Conservation (phyloP, 768 basidiomycete genomes). For the Kockovaella imperatae region DNA sequence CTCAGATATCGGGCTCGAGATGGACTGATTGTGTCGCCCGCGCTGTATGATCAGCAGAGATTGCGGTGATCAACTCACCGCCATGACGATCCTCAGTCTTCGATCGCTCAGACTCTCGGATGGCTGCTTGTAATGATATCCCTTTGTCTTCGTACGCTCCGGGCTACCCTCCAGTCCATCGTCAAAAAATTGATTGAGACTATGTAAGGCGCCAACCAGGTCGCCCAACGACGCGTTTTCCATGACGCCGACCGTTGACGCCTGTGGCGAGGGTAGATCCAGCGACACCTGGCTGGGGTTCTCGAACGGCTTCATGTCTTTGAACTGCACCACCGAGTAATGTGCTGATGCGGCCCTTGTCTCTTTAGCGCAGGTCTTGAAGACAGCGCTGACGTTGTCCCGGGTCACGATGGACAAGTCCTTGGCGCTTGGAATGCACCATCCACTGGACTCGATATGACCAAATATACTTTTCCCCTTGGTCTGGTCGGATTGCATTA, state of each 20-base stretch:
- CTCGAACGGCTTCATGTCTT: conserved; percentile 47
- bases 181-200: conserved; percentile 46
- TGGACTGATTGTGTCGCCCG: conserved; percentile 26
- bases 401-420: conserved; percentile 58
- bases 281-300: conserved; percentile 24
- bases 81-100: conserved; percentile 37
- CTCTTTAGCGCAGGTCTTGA: conserved; percentile 66
- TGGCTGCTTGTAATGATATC: conserved; percentile 10
- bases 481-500: conserved; percentile 6
- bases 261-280: conserved; percentile 39
- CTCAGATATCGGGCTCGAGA: conserved; percentile 33
- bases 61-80: conserved; percentile 20
- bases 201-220: conserved; percentile 48
- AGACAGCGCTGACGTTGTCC: conserved; percentile 73
- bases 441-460: conserved; percentile 66
- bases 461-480: conserved; percentile 67
- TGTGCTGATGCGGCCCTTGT: conserved; percentile 64
- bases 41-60: conserved; percentile 13
- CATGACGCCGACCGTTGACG: conserved; percentile 15
- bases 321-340: conserved; percentile 41
- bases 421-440: conserved; percentile 70
- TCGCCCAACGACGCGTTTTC: conserved; percentile 54
- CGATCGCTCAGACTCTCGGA: conserved; percentile 24
- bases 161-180: conserved; percentile 24
- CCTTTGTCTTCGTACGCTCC: neutral